Conservation (phyloP, 2,329 filamentous ascomycete species). For the Spiromastix sp. region DNA sequence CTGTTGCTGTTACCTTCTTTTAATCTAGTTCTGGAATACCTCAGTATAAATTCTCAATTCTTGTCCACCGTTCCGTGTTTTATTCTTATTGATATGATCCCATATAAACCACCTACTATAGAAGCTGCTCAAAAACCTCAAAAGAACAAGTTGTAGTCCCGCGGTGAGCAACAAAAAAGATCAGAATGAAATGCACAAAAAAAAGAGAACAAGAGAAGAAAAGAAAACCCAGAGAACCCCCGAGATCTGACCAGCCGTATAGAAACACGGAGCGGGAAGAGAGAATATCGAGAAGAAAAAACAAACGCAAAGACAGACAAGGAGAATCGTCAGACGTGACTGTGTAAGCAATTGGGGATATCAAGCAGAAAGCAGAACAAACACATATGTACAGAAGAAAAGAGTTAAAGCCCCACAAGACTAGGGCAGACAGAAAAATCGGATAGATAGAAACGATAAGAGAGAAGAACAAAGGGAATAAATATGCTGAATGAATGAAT, state of each 20-base stretch:
- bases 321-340: constrained; percentile 1
- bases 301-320: constrained; percentile 5
- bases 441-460: constrained; percentile 7
- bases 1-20: too few species aligned
- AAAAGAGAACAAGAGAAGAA: constrained; percentile 1
- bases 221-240: background rate
- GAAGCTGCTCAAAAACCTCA: too few species aligned
- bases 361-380: constrained; percentile 9
- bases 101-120: too few species aligned
- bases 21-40: too few species aligned
- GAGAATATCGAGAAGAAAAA: constrained; percentile 4
- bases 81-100: too few species aligned
- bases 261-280: constrained; percentile 1
- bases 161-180: background rate
- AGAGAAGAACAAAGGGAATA: constrained; percentile 5
- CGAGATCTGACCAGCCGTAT: background rate
- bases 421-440: constrained; percentile 10
- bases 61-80: too few species aligned
- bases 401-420: background rate
- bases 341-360: constrained; percentile 5
- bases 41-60: too few species aligned
- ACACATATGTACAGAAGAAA: constrained; percentile 9
- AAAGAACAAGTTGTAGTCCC: too few species aligned
- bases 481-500: constrained; percentile 5
- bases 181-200: constrained; percentile 1